Evolutionary conservation across 192 early-diverging fungal genomes (phyloP).

Genomic region (Linnemannia hyalina): DNA sequence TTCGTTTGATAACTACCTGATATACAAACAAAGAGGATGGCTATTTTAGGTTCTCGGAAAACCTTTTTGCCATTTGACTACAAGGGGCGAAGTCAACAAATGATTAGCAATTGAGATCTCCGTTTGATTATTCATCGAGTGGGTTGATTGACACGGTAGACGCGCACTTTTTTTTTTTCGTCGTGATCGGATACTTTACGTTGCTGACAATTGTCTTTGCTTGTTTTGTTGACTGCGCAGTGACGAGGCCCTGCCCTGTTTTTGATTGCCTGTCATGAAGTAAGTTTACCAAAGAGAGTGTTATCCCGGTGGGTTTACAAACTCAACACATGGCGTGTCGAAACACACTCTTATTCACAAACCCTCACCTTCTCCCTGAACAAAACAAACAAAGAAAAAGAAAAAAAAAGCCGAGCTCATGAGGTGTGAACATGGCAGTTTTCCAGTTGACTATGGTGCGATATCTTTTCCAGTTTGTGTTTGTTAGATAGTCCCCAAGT

Average conservation of each 20-base stretch:
- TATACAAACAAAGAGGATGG: background rate
- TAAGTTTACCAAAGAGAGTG: background rate
- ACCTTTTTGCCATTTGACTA: background rate
- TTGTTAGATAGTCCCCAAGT: no score
- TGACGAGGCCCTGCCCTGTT: no score
- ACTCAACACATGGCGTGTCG: background rate
- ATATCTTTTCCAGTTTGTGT: no score
- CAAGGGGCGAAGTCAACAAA: background rate
- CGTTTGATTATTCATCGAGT: no score
- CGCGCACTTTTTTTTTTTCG: background rate
- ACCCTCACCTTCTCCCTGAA: no score
- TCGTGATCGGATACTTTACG: background rate
- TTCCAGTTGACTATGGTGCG: no score
- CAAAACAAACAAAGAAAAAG: no score
- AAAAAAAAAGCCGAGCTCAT: no score
- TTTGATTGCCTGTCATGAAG: background rate
- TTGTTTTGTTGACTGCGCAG: background rate
- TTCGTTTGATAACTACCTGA: background rate
- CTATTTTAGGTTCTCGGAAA: background rate
- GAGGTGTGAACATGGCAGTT: no score
- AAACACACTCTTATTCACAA: background rate
- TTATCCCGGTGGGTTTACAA: background rate
- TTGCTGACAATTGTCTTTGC: background rate
- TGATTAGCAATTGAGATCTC: background rate
- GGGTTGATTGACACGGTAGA: background rate